Conservation (phyloP, 305 asterid genomes). For the Salvia sclarea region DNA sequence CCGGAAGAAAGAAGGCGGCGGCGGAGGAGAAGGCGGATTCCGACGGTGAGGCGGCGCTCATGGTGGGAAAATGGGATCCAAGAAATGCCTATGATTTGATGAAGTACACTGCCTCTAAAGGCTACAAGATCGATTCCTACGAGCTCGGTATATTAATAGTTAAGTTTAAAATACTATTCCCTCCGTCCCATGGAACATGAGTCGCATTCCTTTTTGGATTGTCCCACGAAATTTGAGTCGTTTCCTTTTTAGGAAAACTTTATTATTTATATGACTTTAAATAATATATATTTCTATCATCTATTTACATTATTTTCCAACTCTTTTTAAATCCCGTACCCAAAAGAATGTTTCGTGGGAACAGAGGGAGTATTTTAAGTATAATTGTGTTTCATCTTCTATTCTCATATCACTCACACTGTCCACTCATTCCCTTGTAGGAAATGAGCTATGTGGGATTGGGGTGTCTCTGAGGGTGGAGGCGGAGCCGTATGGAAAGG, state of each 20-base stretch:
- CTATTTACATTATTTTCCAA: too few species aligned
- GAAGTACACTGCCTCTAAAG: slow-evolving; percentile 51
- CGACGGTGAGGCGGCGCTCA: slow-evolving; percentile 25
- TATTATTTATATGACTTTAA: too few species aligned
- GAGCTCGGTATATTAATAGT: slow-evolving; percentile 68
- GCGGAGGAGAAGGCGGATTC: not conserved
- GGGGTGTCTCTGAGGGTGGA: slow-evolving; percentile 58
- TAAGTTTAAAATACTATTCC: too few species aligned
- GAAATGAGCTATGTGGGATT: slow-evolving; percentile 68
- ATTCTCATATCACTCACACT: not conserved
- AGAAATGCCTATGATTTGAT: slow-evolving; percentile 61
- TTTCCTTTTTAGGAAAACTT: too few species aligned
- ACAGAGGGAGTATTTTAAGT: too few species aligned
- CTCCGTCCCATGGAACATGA: too few species aligned
- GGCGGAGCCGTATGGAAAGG: slow-evolving; percentile 67
- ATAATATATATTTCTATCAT: too few species aligned
- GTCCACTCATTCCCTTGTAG: slow-evolving; percentile 31
- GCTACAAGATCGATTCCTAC: slow-evolving; percentile 78
- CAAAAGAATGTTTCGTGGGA: too few species aligned
- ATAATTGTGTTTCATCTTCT: not conserved
- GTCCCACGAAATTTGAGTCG: too few species aligned
- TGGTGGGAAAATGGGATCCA: slow-evolving; percentile 64
- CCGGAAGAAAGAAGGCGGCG: slow-evolving; percentile 46
- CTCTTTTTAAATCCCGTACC: too few species aligned
- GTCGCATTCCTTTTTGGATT: too few species aligned